phyloP scores from a whole-genome alignment of 176 grass and related monocot genomes.

The Rhynchospora pubera region DNA sequence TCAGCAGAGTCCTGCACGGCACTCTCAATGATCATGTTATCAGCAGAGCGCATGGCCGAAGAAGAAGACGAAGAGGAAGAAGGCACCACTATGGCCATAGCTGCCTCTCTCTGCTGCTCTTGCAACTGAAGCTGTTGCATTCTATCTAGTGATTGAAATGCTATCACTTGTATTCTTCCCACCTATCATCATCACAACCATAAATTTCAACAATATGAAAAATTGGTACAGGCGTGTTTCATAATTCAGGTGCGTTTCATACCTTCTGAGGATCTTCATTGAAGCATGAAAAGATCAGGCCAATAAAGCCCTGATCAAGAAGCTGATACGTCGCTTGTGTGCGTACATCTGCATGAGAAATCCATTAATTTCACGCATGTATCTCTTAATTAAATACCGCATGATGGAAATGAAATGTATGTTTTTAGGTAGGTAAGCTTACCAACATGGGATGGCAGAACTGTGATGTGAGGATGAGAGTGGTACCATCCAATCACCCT shows the following conservation, averaged over 20 bases:
- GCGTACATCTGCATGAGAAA: slow-evolving; percentile 70
- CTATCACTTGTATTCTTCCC: slow-evolving; percentile 89
- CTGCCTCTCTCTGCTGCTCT: slow-evolving; percentile 24
- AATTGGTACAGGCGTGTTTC: neutral
- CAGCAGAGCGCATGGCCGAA: neutral
- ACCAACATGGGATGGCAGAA: slow-evolving; percentile 94
- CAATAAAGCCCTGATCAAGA: slow-evolving; percentile 76
- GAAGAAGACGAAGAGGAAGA: slow-evolving; percentile 30
- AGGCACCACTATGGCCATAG: slow-evolving; percentile 63
- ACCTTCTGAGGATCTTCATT: slow-evolving; percentile 92
- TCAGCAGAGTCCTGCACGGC: slow-evolving; percentile 14
- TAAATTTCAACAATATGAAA: slow-evolving; percentile 21
- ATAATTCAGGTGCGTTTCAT: neutral
- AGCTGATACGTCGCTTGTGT: slow-evolving; percentile 95
- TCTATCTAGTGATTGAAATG: slow-evolving; percentile 79
- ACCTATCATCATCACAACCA: slow-evolving; percentile 35
- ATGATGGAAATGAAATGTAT: neutral
- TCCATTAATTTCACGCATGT: neutral
- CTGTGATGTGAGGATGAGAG: slow-evolving; percentile 97
- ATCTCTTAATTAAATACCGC: slow-evolving; percentile 5
- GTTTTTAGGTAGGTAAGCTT: neutral
- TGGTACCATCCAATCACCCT: slow-evolving; percentile 99
- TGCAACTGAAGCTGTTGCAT: slow-evolving; percentile 31
- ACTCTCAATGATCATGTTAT: slow-evolving; percentile 7
- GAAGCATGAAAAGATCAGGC: slow-evolving; percentile 94